Evolutionary conservation across 768 basidiomycete species (phyloP).

Genomic region (Lactifluus piperatus): DNA sequence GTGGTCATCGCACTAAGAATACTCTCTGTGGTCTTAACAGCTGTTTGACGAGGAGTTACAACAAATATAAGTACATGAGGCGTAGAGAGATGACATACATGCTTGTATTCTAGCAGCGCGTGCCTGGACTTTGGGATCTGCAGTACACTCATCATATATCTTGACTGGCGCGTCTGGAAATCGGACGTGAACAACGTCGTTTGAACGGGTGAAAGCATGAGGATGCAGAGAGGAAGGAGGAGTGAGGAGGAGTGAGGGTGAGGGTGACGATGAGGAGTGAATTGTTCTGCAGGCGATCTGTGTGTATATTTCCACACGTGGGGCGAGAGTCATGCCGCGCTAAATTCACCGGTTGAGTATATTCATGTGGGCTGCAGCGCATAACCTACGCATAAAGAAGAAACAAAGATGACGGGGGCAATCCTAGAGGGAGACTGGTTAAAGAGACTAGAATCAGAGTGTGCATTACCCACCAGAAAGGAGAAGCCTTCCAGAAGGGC

Average conservation of each 20-base stretch:
- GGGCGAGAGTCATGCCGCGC: conserved; percentile 20
- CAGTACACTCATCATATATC: conserved; percentile 11
- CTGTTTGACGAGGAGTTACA: neutral
- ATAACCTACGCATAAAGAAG: conserved; percentile 18
- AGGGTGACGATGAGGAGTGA: neutral
- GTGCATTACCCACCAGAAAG: neutral
- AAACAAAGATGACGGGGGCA: conserved; percentile 16
- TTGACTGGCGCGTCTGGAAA: conserved; percentile 4
- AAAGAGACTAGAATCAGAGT: neutral
- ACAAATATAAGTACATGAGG: neutral
- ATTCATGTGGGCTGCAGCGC: neutral
- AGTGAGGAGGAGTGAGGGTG: neutral
- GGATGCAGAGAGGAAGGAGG: neutral
- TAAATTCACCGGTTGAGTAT: neutral
- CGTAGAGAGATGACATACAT: conserved; percentile 7
- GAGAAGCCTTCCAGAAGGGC: conserved; percentile 7
- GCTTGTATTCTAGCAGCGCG: conserved; percentile 22
- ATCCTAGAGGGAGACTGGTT: conserved; percentile 8
- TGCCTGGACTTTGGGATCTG: conserved; percentile 19
- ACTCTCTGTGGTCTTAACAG: conserved; percentile 21
- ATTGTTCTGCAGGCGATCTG: conserved; percentile 18
- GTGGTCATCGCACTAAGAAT: conserved; percentile 20
- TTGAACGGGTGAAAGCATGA: neutral
- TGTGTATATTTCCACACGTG: conserved; percentile 21
- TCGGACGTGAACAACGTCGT: neutral